phyloP scores from a whole-genome alignment of 2,329 filamentous ascomycete species.

The Diaporthe eres region DNA sequence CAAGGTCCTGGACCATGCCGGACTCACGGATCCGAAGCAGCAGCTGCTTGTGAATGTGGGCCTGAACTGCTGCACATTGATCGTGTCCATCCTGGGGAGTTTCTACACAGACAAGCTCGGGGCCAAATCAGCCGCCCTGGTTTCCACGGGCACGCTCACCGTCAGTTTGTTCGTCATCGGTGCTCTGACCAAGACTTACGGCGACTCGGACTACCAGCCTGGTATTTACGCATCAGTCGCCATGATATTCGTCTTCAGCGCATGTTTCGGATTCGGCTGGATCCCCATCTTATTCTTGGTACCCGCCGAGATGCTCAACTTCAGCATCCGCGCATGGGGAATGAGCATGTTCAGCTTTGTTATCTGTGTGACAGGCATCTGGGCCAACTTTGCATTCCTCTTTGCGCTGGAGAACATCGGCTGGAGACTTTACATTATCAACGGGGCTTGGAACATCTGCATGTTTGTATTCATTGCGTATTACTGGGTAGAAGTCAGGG shows the following conservation, averaged over 20 bases:
- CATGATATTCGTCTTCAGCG: constrained; percentile 40
- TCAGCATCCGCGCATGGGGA: constrained; percentile 40
- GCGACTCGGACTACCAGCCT: constrained; percentile 31
- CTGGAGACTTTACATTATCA: constrained; percentile 47
- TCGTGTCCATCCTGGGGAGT: constrained; percentile 51
- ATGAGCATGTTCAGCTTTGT: constrained; percentile 51
- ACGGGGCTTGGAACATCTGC: constrained; percentile 45
- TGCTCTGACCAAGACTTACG: constrained; percentile 52
- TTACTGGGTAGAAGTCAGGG: constrained; percentile 44
- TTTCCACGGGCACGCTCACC: constrained; percentile 34
- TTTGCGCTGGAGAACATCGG: constrained; percentile 44
- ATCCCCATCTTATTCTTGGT: constrained; percentile 34
- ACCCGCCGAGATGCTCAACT: constrained; percentile 39
- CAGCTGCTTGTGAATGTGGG: constrained; percentile 52
- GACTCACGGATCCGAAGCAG: constrained; percentile 48
- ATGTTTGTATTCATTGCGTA: constrained; percentile 42
- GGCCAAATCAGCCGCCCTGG: constrained; percentile 49
- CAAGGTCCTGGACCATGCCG: constrained; percentile 50
- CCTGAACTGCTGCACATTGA: constrained; percentile 55
- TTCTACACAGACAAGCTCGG: constrained; percentile 53
- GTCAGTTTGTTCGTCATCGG: constrained; percentile 58
- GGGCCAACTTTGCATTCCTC: constrained; percentile 44
- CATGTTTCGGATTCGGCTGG: constrained; percentile 33
- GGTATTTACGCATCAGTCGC: constrained; percentile 39
- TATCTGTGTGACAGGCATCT: constrained; percentile 39